Conservation (phyloP, 148 eudicot species). For the Diospyros kaki region DNA sequence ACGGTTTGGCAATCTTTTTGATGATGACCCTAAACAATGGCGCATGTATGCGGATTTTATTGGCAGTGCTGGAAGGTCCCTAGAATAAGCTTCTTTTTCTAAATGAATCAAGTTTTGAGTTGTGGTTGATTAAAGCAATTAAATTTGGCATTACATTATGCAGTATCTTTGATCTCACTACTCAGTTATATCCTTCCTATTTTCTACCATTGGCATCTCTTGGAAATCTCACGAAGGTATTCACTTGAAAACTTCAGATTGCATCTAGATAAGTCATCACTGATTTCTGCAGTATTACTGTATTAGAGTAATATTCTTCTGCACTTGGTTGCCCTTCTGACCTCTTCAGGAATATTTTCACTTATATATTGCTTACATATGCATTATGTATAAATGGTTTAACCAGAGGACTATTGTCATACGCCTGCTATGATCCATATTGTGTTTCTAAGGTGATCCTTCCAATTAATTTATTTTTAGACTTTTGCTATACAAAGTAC, state of each 20-base stretch:
- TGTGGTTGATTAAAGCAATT: neutral
- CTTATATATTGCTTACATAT: neutral
- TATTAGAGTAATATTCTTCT: neutral
- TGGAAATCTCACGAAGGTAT: constrained; percentile 95
- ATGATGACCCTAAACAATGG: constrained; percentile 96
- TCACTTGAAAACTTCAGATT: neutral
- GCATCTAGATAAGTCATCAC: neutral
- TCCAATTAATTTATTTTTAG: neutral
- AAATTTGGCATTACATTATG: constrained; percentile 17
- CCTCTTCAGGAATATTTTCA: neutral
- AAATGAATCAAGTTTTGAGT: constrained; percentile 1
- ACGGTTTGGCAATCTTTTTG: constrained; percentile 83
- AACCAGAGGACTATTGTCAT: neutral
- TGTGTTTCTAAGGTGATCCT: neutral
- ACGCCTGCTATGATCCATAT: neutral
- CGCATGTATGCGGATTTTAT: constrained; percentile 99
- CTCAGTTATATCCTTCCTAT: constrained; percentile 72
- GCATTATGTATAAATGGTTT: neutral
- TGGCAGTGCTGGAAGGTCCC: constrained; percentile 96
- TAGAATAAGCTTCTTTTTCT: neutral
- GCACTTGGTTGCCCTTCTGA: no score
- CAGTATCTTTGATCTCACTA: constrained; percentile 93
- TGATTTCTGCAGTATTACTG: neutral
- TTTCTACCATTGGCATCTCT: constrained; percentile 94
- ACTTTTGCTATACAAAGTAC: no score